Evolutionary conservation across 371 early-diverging fungal species (phyloP), one percentile per base, ranked within the genome.

Genomic region (Lichtheimia ramosa): DNA sequence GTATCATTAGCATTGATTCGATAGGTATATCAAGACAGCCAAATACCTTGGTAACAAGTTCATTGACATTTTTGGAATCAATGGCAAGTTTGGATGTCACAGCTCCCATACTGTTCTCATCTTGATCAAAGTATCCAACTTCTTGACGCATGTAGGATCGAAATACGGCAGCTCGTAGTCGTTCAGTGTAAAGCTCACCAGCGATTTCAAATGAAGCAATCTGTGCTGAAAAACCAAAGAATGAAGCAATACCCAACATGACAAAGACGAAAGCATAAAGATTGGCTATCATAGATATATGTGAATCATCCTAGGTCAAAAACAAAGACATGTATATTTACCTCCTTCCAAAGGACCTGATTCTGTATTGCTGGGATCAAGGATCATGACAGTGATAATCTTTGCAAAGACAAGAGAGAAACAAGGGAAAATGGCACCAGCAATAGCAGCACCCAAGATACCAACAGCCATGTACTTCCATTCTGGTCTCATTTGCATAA

Each of bases 41-140:
- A 34, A 2, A 2, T 34, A 34, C 68, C 56, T 79, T 86, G 48
- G 86, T 80, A 27, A 93, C 79, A 56, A 88, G 64, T 21, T 86
- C 78, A 58, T 79, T 72, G 63, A 83, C 74, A 60, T 79, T 75
- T 51, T 76, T 69, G 14, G 94, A 90, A 65, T 94, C 94, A n/a
- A 85, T 83, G 8, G 93, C 85, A 27, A 96, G 80, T 49, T 88
- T 83, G 15, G 92, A 77, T 1, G 91, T 85, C 51, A 95, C 71
- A 16, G 87, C 89, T 39, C 96, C 95, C n/a, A 88, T 84, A 28
- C 80, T 81, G 75, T 95, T 83, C 46, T 83, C 79, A 40, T 88
- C 88, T 27, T 84, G 76, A 73, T 96, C 96, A 70, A 92, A 96
- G 71, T 81, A 96, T 3, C 75, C 87, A 56, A 92, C 87, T 51